Conservation (phyloP, 2,329 filamentous ascomycete genomes). For the Tolypocladium tropicale region DNA sequence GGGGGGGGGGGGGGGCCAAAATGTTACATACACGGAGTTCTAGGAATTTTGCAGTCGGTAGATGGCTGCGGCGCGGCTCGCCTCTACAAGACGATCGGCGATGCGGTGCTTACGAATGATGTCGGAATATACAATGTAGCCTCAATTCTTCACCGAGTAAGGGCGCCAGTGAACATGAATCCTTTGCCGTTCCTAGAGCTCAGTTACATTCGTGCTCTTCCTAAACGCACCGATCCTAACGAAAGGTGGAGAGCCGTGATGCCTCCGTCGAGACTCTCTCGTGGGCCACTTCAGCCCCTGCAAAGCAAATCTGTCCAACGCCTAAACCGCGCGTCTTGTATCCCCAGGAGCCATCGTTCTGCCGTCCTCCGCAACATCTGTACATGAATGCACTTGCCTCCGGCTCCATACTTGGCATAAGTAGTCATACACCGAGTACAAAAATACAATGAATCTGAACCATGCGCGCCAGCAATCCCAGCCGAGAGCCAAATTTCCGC, state of each 20-base stretch:
- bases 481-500: background rate
- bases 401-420: background rate
- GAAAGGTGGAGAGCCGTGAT: background rate
- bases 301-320: background rate
- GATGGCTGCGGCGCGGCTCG: background rate
- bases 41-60: background rate
- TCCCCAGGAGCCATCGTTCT: background rate
- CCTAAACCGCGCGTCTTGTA: background rate
- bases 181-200: background rate
- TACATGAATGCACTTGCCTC: background rate
- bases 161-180: background rate
- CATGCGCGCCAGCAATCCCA: conserved; percentile 1
- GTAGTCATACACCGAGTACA: conserved; percentile 1
- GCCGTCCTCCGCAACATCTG: background rate
- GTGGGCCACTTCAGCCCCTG: background rate
- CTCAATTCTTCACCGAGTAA: too few relatives aligned
- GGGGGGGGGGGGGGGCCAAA: too few relatives aligned
- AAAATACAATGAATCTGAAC: conserved; percentile 4
- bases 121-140: background rate
- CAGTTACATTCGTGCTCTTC: background rate
- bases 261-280: background rate
- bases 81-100: background rate
- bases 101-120: background rate
- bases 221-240: background rate
- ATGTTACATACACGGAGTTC: background rate